A percentile compares a stretch with the other conserved stretches of the same genome.
These are phyloP conservation scores for Russula virescens DNA, from an alignment of 768 basidiomycete genomes.

Conservation along the genomic window DNA sequence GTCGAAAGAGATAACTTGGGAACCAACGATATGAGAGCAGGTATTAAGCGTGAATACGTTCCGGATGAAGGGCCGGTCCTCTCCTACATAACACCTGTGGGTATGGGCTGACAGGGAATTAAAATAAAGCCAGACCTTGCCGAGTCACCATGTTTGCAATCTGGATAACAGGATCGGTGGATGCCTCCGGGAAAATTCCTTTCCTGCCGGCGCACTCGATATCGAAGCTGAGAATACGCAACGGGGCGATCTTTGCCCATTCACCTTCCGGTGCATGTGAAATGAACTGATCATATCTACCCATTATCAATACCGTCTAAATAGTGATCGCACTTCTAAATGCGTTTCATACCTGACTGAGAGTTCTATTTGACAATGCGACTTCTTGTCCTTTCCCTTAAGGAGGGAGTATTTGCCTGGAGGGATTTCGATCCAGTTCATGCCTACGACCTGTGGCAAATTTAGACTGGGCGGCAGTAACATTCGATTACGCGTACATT, in stretches of 20 bases:
- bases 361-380: conserved; percentile 87
- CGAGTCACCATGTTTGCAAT: conserved; percentile 99
- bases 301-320: not conserved
- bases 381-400: conserved; percentile 52
- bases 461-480: not conserved
- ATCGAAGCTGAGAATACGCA: conserved; percentile 95
- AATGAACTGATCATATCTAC: conserved; percentile 77
- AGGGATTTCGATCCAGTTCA: conserved; percentile 98
- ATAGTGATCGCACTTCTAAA: not conserved
- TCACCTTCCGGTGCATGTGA: conserved; percentile 89
- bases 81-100: conserved; percentile 47
- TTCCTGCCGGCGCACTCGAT: conserved; percentile 98
- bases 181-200: conserved; percentile 93
- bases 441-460: conserved; percentile 72
- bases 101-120: not conserved
- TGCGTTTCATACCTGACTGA: conserved; percentile 51
- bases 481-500: conserved; percentile 47
- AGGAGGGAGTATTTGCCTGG: conserved; percentile 72
- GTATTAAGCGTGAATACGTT: conserved; percentile 95
- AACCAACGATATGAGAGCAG: conserved; percentile 95
- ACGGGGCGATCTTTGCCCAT: conserved; percentile 89
- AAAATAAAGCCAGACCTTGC: conserved; percentile 55
- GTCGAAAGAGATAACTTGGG: conserved; percentile 82
- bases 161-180: conserved; percentile 91
- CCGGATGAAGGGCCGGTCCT: conserved; percentile 87